Evolutionary conservation across 2,329 filamentous ascomycete genomes (phyloP).

Genomic region (Aspergillus carbonarius): DNA sequence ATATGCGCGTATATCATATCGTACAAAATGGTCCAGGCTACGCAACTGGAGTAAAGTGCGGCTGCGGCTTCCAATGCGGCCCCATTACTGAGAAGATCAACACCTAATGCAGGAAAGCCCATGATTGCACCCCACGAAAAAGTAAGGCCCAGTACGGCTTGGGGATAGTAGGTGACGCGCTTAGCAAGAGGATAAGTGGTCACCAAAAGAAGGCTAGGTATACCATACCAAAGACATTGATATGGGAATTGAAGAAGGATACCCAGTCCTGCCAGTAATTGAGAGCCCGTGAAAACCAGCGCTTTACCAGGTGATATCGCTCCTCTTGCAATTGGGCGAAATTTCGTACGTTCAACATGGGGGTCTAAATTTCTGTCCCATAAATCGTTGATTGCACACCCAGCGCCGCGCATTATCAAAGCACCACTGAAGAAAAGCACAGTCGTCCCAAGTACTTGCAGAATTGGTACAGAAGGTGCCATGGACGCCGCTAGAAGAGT

Average conservation of each 20-base stretch:
- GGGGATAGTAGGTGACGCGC: conserved; percentile 54
- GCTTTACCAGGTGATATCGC: conserved; percentile 48
- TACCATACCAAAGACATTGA: conserved; percentile 45
- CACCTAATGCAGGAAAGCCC: conserved; percentile 46
- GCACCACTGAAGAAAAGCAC: conserved; percentile 45
- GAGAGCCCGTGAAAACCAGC: conserved; percentile 45
- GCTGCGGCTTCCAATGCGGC: conserved; percentile 39
- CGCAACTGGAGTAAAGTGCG: conserved; percentile 48
- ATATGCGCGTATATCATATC: conserved; percentile 55
- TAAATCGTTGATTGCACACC: conserved; percentile 58
- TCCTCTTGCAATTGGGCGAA: conserved; percentile 53
- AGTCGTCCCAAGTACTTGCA: conserved; percentile 39
- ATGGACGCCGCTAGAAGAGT: conserved; percentile 46
- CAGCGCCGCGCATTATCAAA: conserved; percentile 51
- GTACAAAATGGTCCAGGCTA: conserved; percentile 51
- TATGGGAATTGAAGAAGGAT: conserved; percentile 45
- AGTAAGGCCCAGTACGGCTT: conserved; percentile 52
- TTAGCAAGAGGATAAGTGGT: conserved; percentile 54
- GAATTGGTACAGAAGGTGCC: conserved; percentile 30
- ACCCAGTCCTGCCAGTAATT: conserved; percentile 44
- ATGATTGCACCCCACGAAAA: conserved; percentile 54
- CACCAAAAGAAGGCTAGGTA: conserved; percentile 46
- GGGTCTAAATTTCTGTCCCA: conserved; percentile 57
- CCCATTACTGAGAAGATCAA: conserved; percentile 44
- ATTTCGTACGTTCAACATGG: conserved; percentile 51